Evolutionary conservation across 164 flowering plant genomes (phyloP), one percentile per base, ranked within the genome.

Genomic region (Stephania cephalantha): DNA sequence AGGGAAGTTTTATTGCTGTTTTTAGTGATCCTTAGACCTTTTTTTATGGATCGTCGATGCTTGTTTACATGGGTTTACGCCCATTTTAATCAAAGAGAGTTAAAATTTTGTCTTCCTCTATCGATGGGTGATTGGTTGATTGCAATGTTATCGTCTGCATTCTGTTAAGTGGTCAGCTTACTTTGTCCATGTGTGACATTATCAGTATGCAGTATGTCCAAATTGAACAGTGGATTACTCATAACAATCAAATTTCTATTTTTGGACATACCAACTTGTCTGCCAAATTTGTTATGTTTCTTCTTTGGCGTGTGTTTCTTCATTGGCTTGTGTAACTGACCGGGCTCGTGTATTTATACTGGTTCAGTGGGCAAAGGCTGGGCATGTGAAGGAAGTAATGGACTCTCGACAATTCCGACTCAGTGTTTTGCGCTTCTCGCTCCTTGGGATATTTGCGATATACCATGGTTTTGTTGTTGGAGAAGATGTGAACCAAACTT

Each of bases 341-440:
- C 68, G 13, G 1, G 29, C 22, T 72, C 55, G 9, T 66, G 45
- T 72, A 48, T 76, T 29, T 72, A 15, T 58, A 22, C 48, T 66
- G 68, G 71, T 22, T 58, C 50, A 70, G 79, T 31, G 61, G 78
- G 72, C 25, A 66, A 53, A 45, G 45, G 64, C 71, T 78, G 81
- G 48, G 77, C 75, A 83, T 10, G 71, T 76, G 76, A 80, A 76
- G 69, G 76, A 76, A 76, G 48, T 70, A 20, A 83, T 83, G 85
- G 80, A 71, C 71, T 73, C 64, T 70, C n/a, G 42, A 55, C n/a
- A 22, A 69, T 55, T 35, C 45, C 68, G 25, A 69, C 53, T 58
- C 18, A 25, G 68, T 35, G 6, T 68, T 75, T 73, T 75, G 61
- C 68, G 74, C 12, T 80, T 35, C 31, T 6, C 55, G 9, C 5